Evolutionary conservation across 2,329 filamentous ascomycete genomes (phyloP).

Genomic region (Cladosporium austrohemisphaericum): DNA sequence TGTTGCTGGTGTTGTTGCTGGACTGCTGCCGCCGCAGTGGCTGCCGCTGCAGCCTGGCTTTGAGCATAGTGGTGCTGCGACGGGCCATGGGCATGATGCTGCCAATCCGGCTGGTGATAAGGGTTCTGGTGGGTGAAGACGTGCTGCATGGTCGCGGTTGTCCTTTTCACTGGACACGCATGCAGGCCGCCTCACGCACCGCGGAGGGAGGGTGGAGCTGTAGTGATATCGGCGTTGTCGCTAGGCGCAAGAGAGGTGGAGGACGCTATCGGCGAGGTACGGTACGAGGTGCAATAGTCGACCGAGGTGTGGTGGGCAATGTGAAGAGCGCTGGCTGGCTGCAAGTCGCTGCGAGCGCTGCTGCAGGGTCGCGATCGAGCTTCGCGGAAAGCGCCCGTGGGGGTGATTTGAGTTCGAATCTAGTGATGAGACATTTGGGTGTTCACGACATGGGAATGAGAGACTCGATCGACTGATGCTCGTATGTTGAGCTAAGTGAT

Average conservation of each 20-base stretch:
- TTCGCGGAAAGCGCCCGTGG: no score
- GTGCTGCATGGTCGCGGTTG: constrained; percentile 49
- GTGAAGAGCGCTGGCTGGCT: constrained; percentile 13
- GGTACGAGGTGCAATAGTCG: not conserved
- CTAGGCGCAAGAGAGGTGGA: not conserved
- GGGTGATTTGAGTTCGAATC: no score
- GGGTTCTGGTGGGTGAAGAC: constrained; percentile 58
- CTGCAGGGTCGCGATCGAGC: constrained; percentile 12
- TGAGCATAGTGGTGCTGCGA: constrained; percentile 37
- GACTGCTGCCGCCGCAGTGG: constrained; percentile 44
- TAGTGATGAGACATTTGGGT: no score
- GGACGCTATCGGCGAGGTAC: not conserved
- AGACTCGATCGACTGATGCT: no score
- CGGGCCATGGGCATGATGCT: constrained; percentile 54
- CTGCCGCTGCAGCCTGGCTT: constrained; percentile 44
- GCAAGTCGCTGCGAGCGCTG: constrained; percentile 4
- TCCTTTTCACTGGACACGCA: constrained; percentile 14
- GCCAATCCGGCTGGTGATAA: constrained; percentile 66
- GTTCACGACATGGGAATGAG: no score
- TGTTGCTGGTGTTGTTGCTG: constrained; percentile 39
- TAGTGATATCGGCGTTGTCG: constrained; percentile 2
- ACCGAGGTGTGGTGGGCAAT: constrained; percentile 13
- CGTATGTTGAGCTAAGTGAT: no score
- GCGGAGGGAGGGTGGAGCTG: not conserved
- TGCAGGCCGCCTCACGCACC: constrained; percentile 16